A percentile compares a stretch with the other conserved stretches of the same genome.
Conservation (phyloP, 441 rosid species). For the Gossypium trilobum region DNA sequence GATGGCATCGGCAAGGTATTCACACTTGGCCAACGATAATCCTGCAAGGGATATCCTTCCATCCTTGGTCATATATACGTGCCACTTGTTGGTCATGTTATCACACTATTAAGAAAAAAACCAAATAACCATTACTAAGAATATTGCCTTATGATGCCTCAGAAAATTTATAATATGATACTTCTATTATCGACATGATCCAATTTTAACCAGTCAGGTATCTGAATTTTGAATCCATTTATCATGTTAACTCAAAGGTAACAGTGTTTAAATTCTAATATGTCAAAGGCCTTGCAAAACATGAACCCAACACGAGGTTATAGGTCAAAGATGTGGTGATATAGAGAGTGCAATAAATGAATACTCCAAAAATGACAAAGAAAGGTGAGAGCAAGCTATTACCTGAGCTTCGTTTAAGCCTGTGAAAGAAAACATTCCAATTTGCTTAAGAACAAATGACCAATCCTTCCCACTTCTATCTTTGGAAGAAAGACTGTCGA, state of each 20-base stretch:
- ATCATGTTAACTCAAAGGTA: not conserved
- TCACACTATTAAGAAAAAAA: constrained; percentile 46
- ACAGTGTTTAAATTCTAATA: not conserved
- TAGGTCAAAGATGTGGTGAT: too few species aligned
- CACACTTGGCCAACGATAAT: constrained; percentile 75
- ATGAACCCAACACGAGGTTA: too few species aligned
- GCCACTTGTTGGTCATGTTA: constrained; percentile 90
- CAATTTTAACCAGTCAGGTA: not conserved
- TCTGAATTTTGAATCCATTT: not conserved
- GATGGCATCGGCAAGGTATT: constrained; percentile 79
- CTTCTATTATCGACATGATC: not conserved
- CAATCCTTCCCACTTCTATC: constrained; percentile 87
- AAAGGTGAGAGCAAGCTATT: not conserved
- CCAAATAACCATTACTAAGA: not conserved
- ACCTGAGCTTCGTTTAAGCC: constrained; percentile 89
- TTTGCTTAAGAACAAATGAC: constrained; percentile 83
- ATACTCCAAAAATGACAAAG: not conserved
- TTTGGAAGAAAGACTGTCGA: constrained; percentile 57
- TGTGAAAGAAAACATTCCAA: constrained; percentile 97
- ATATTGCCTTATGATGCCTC: not conserved
- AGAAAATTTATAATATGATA: not conserved
- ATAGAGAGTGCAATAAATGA: not conserved
- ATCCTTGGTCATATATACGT: constrained; percentile 86
- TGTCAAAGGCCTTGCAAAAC: too few species aligned
- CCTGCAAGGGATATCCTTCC: constrained; percentile 91